These are phyloP conservation scores for Eimeria necatrix DNA, from an alignment of 169 alveolate genomes.

Conservation along the genomic window DNA sequence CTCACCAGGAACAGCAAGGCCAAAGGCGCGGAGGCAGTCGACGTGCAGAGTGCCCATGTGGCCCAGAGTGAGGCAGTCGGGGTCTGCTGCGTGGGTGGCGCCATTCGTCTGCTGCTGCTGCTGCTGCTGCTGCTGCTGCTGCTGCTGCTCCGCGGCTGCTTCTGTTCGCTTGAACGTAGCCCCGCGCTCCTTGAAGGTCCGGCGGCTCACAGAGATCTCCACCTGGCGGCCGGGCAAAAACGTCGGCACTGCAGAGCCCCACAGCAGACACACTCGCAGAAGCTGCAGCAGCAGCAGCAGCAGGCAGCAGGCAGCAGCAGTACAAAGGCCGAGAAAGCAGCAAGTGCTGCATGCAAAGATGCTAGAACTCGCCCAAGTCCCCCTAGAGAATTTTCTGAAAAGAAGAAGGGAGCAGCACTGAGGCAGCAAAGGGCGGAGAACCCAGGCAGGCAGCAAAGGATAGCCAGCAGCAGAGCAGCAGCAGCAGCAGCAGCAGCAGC, in stretches of 20 bases:
- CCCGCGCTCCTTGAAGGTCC: too few species aligned
- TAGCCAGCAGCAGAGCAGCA: background rate
- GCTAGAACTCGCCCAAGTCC: too few species aligned
- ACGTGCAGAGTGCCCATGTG: constrained; percentile 60
- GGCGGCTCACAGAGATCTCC: constrained; percentile 10
- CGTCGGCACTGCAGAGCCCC: background rate
- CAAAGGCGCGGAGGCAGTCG: constrained; percentile 49
- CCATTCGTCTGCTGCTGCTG: too few species aligned
- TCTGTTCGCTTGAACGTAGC: background rate
- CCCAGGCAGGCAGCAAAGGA: background rate
- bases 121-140: background rate
- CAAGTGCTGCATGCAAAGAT: background rate
- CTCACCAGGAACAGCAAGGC: constrained; percentile 64
- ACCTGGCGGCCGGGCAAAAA: constrained; percentile 72
- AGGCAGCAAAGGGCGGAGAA: background rate
- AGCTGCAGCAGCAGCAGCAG: background rate
- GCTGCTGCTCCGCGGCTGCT: background rate
- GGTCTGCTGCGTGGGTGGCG: too few species aligned
- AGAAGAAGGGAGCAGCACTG: background rate
- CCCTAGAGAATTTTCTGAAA: background rate
- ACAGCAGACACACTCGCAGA: background rate
- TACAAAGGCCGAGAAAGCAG: background rate
- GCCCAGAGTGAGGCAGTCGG: background rate
- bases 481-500: background rate
- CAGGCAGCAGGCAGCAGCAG: background rate